phyloP scores from a whole-genome alignment of 2,329 filamentous ascomycete species.

The Diaporthe vaccinii region DNA sequence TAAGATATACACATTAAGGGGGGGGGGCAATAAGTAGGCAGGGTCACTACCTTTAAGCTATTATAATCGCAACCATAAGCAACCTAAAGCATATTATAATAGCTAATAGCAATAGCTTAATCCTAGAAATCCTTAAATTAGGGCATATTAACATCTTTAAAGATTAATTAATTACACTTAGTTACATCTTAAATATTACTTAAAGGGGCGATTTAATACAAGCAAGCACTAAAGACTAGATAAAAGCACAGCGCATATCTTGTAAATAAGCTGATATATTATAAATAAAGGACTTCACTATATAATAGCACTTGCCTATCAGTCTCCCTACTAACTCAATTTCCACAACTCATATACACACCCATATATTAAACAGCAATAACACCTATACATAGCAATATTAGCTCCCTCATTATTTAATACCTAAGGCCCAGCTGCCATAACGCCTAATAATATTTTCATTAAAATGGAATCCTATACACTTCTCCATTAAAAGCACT shows the following conservation, averaged over 20 bases:
- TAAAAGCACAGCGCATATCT: neutral
- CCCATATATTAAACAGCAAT: neutral
- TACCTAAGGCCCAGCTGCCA: too few species aligned
- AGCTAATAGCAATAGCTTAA: neutral
- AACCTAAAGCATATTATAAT: too few species aligned
- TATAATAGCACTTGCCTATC: neutral
- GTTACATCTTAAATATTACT: neutral
- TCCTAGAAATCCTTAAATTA: neutral
- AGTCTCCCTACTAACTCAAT: neutral
- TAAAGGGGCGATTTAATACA: too few species aligned
- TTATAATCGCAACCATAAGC: too few species aligned
- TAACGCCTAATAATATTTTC: too few species aligned
- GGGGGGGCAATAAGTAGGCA: fast-evolving
- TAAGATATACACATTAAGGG: neutral
- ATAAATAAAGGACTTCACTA: neutral
- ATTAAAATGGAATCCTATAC: too few species aligned
- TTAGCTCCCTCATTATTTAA: too few species aligned
- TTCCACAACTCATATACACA: neutral
- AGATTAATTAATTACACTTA: neutral
- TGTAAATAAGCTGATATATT: neutral
- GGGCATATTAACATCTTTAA: neutral
- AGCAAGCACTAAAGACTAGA: too few species aligned
- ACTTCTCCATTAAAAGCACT: too few species aligned
- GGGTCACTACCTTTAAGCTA: neutral
- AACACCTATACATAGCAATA: too few species aligned